Base-by-base conservation (phyloP, 805 yeast species). In the Scheffersomyces lignosus region DNA sequence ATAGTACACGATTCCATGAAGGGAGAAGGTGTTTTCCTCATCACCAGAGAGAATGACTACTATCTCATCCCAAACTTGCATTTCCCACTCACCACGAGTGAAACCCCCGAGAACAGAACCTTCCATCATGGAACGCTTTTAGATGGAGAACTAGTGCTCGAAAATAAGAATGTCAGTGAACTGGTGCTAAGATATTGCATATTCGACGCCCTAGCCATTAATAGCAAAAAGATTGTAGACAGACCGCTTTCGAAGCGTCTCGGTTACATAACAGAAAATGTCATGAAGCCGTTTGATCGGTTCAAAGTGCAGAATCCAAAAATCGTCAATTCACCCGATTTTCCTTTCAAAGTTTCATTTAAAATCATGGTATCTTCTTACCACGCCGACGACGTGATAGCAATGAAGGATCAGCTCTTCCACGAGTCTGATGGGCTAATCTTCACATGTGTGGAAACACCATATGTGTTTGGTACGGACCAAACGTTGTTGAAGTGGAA, bases 351-450 rank as follows among this genome's bases (percentile, higher is more conserved):
- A 50, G 77, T 91, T 8, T 82, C 83, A 38, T 79, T 90, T 73
- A 93, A 93, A 58, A 77, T 84, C 48, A 91, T 93, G 97, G 81
- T 86, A 29, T 78, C 81, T 44, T 76, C 96, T 5, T 87, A 84
- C 56, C 83, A 84, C 36, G 77, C 95, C 9, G 76, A 78, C 25
- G 83, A 80, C 51, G 88, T 91, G 7, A 81, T 89, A 38, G 70
- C 80, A 25, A 81, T 79, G 50, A 71, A 87, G 60, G 80, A 81
- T 29, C 73, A 78, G 34, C 70, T 91, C 33, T 86, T 87, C 16
- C 97, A 93, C 62, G 84, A 86, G 40, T 81, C 93, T 3, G 99
- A 93, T 64, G 99, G 99, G 1, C 73, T 93, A 18, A 87, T 93
- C 42, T 87, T 89, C 60, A 93, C 99, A 2, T 87, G 96, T 46